Conservation (phyloP, 1,284 basidiomycete species). For the Apiotrichum siamense region DNA sequence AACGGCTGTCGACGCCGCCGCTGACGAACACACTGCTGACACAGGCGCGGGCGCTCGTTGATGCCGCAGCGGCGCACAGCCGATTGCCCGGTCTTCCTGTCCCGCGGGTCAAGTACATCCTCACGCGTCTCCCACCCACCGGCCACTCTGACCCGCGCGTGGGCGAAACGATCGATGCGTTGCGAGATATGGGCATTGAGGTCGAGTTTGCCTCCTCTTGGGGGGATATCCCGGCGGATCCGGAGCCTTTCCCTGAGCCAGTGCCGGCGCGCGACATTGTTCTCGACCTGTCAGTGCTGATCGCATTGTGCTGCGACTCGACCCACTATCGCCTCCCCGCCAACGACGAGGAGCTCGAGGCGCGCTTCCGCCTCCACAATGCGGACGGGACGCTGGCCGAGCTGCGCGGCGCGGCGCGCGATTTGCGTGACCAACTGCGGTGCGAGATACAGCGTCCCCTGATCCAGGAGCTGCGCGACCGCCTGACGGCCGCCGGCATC, state of each 20-base stretch:
- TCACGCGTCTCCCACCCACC: conserved; percentile 60
- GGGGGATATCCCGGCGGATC: not conserved
- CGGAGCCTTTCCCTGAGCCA: not conserved
- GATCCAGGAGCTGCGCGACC: conserved; percentile 31
- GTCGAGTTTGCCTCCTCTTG: conserved; percentile 43
- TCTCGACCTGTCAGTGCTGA: conserved; percentile 71
- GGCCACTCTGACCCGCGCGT: conserved; percentile 56
- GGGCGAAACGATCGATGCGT: conserved; percentile 54
- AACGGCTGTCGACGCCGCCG: not conserved
- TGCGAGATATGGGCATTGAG: conserved; percentile 60
- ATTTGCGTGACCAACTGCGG: conserved; percentile 37
- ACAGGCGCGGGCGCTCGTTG: conserved; percentile 50
- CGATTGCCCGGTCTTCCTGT: conserved; percentile 21
- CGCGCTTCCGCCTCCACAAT: conserved; percentile 52
- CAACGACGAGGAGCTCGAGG: conserved; percentile 53
- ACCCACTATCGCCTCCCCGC: conserved; percentile 64
- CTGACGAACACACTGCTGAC: conserved; percentile 54
- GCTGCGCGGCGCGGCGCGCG: conserved; percentile 31
- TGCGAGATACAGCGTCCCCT: conserved; percentile 38
- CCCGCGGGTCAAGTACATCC: conserved; percentile 55
- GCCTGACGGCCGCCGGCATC: conserved; percentile 8
- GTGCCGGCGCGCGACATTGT: conserved; percentile 53
- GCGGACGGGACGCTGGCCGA: conserved; percentile 10
- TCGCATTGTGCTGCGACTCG: conserved; percentile 75
- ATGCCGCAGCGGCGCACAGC: conserved; percentile 56